Evolutionary conservation across 148 eudicot species (phyloP).

Genomic region (Vaccinium myrtillus): DNA sequence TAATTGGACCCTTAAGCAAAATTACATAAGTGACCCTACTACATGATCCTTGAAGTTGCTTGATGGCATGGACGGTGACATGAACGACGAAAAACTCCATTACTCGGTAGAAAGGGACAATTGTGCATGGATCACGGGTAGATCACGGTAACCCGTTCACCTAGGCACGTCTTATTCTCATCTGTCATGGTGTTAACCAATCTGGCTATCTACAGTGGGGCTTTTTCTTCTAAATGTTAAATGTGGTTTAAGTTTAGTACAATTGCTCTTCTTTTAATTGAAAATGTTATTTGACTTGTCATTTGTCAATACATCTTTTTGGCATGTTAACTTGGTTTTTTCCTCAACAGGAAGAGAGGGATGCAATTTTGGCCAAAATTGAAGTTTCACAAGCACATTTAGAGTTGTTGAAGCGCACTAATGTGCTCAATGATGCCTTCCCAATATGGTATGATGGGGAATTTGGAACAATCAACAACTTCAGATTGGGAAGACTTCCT

Average conservation of each 20-base stretch:
- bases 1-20: too few relatives aligned
- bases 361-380: constrained; percentile 88
- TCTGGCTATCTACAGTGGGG: background rate
- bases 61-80: too few relatives aligned
- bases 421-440: constrained; percentile 95
- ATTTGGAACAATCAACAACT: constrained; percentile 95
- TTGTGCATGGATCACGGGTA: too few relatives aligned
- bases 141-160: too few relatives aligned
- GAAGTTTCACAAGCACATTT: constrained; percentile 99
- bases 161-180: background rate
- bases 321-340: constrained; percentile 11
- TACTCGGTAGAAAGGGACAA: too few relatives aligned
- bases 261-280: background rate
- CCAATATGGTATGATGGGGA: constrained; percentile 92
- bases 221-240: background rate
- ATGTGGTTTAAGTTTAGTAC: background rate
- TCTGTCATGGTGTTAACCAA: background rate
- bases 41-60: too few relatives aligned
- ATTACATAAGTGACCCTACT: too few relatives aligned
- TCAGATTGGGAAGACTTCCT: constrained; percentile 96
- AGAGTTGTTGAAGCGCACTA: constrained; percentile 80
- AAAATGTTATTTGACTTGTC: too few relatives aligned
- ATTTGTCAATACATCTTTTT: constrained; percentile 2
- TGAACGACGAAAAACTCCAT: too few relatives aligned
- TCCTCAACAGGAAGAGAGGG: constrained; percentile 75